Base-by-base conservation (phyloP, 345 rosid species). In the Stellera chamaejasme region DNA sequence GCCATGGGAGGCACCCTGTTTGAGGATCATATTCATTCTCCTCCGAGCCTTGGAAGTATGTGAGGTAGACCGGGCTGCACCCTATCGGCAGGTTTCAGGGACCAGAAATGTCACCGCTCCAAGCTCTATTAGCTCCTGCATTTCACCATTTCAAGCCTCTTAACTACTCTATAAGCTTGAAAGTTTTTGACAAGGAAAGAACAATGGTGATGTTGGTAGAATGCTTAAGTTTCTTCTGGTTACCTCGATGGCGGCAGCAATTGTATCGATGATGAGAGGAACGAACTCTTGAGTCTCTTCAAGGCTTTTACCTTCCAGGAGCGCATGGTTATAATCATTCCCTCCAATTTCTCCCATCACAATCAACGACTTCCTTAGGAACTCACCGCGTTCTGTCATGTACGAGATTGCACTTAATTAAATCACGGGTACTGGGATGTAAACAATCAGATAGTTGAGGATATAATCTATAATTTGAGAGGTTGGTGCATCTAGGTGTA, bases 321-420 rank as follows among this genome's bases (percentile, higher is more conserved):
- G 63, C 0, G 69, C 69, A 43, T 74, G 36, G 26, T 68, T 67
- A 59, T 74, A 76, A 56, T 82, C 84, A 2, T 82, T 82, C 5
- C 82, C 82, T 39, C 88, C 84, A 13, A 82, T 79, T 60, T 82
- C 82, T 66, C 88, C 88, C 75, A 79, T 56, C 0, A 77, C 67
- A 59, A 82, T 55, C 56, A 82, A 45, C 2, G 84, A 72, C 27
- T 52, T 61, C 8, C 57, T 27, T 2, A 79, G 67, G 27, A 60
- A 53, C 11, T 72, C 61, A 9, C 13, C 50, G 59, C 82, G 75
- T 27, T 71, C 88, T 77, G 59, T 27, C 16, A 55, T 3, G 9
- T 1, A 32, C 4, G 39, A 8, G 25, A 28, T 23, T 43, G 12
- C 2, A 0, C 27, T 2, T 27, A 13, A 48, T 11, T 26, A 3